Evolutionary conservation across 306 rosid species (phyloP), one percentile per base, ranked within the genome.

Genomic region (Ochetophila trinervis): DNA sequence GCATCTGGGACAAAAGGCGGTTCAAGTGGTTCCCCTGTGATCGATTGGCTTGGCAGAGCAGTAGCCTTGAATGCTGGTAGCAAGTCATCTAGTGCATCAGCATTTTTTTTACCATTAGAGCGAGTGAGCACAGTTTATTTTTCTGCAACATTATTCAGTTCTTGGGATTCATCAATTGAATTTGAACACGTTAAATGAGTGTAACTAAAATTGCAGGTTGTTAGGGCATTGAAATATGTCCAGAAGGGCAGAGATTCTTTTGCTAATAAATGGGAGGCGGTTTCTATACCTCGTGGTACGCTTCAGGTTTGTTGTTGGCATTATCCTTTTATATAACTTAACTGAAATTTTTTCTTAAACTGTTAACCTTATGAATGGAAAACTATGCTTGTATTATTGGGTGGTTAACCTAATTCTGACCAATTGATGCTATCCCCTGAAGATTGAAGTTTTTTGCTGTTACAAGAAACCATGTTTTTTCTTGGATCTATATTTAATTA

Each of bases 1-100:
- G 98, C 98, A 61, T 93, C 98, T 62, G 98, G 98, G 70, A 93
- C 98, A 62, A 93, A 93, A 86, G 95, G 98, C 72, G 96, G 98
- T 62, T 89, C 98, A 24, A 93, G 96, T 83, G 97, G 98, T 53
- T 93, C 98, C 65, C 97, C 98, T 21, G 96, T 93, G 65, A 86
- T 93, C 73, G 95, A 93, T 84, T 93, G 94, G 85, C 85, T 75
- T 78, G 98, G 98, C 53, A 86, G 94, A 74, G 98, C 94, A 2
- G 94, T 93, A 60, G 98, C 96, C 65, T 80, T 93, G 78, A 93
- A 93, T 81, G 98, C 98, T 74, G 98, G 98, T 75, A 82, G 98
- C 91, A 93, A 87, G 81, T 80, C 98, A 49, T 89, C 95, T 53
- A 89, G 96, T 70, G 95, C 98, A 69, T 93, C 97, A 13, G 97